Percentiles rank a stretch among this genome's conserved stretches.
Conservation (phyloP, 495 filamentous ascomycete species). For the Astrothelium macrocarpum region DNA sequence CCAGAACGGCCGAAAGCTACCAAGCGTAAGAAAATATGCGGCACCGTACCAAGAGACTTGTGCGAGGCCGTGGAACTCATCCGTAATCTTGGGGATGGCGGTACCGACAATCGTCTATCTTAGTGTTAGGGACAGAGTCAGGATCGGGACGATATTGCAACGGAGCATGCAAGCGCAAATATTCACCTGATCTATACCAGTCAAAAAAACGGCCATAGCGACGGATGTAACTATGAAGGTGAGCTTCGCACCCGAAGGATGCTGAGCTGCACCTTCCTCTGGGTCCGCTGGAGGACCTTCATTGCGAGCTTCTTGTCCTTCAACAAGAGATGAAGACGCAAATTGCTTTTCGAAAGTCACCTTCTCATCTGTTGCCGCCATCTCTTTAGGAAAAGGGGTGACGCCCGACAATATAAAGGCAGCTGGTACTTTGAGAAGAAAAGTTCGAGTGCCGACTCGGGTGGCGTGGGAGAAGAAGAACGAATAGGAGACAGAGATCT, state of each 20-base stretch:
- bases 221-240: not conserved
- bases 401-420: not conserved
- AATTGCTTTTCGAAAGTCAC: not conserved
- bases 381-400: not conserved
- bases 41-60: conserved; percentile 49
- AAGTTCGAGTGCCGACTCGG: not conserved
- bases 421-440: not conserved
- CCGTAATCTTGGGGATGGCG: conserved; percentile 44
- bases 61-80: conserved; percentile 38
- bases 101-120: conserved; percentile 55
- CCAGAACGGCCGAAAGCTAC: conserved; percentile 43
- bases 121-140: not conserved
- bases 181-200: conserved; percentile 3
- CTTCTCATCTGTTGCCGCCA: not conserved
- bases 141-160: not conserved
- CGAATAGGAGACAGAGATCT: not conserved
- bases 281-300: not conserved
- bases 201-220: not conserved
- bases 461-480: not conserved
- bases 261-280: not conserved
- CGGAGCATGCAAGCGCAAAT: not conserved
- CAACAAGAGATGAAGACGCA: not conserved
- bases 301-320: not conserved
- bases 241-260: not conserved
- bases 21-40: conserved; percentile 46